Evolutionary conservation across 441 rosid species (phyloP), one percentile per base, ranked within the genome.

Genomic region (Corymbia calophylla): DNA sequence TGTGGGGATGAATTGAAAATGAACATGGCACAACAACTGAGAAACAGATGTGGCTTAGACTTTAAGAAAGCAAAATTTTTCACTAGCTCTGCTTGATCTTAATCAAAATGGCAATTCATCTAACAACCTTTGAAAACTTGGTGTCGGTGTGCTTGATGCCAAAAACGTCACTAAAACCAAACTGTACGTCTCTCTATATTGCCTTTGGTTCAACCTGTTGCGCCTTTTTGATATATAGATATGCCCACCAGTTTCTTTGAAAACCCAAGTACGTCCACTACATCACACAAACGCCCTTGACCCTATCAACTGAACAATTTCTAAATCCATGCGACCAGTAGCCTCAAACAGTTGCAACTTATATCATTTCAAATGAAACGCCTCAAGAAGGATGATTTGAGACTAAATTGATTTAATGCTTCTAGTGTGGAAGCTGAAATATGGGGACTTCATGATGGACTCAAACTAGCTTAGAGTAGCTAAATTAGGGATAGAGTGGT

Each of bases 141-240:
- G 70, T 4, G 18, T 62, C 0, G 8, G 32, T 62, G 31, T 14
- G 68, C 68, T 64, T 62, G 7, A 0, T 62, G 66, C 70, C 18
- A 14, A 64, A 0, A 9, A 14, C 0, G 70, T 64, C 70, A 64
- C 70, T 64, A 14, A 16, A 64, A 62, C 32, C 15, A 7, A 29
- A 64, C 70, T 64, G 66, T 60, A 64, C 9, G 4, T 64, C 73
- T n/a, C 19, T 7, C 19, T n/a, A 3, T n/a, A n/a, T n/a, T 64
- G 0, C 73, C 35, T n/a, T 64, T 3, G 0, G 19, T 15, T 64
- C 73, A 3, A 7, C 35, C 0, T 64, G 35, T 15, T 2, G 19
- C n/a, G 19, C 9, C 73, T 3, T n/a, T n/a, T 15, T 14, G 9
- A 4, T 14, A 64, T 15, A 19, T 15, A 64, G 19, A 64, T 7